A percentile compares a stretch with the other conserved stretches of the same genome.
Conservation (phyloP, 257 asterid species). For the Capsicum chinense region DNA sequence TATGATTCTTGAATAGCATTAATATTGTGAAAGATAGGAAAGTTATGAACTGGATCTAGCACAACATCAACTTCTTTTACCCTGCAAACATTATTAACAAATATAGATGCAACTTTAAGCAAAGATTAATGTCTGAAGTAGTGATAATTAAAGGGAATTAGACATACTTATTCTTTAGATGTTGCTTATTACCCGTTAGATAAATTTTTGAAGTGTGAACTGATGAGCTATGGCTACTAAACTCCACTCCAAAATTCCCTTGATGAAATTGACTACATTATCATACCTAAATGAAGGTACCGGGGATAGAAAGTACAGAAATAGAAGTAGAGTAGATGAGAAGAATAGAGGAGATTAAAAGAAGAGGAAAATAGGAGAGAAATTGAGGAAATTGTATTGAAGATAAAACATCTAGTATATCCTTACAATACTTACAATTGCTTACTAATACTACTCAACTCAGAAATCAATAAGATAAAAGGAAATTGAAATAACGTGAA, state of each 20-base stretch:
- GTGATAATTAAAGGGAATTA: not conserved
- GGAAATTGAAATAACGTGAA: too few relatives aligned
- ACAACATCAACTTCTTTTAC: slow-evolving; percentile 6
- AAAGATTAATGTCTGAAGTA: not conserved
- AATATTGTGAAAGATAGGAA: not conserved
- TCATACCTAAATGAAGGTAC: too few relatives aligned
- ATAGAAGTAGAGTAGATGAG: too few relatives aligned
- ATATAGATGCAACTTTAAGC: not conserved
- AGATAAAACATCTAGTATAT: too few relatives aligned
- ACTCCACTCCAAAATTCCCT: not conserved
- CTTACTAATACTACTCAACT: too few relatives aligned
- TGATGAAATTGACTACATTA: not conserved
- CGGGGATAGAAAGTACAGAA: too few relatives aligned
- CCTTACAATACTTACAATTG: too few relatives aligned
- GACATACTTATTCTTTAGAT: not conserved
- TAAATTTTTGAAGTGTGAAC: slow-evolving; percentile 2
- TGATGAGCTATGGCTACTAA: not conserved
- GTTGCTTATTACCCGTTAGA: not conserved
- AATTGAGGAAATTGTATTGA: too few relatives aligned
- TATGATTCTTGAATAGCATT: not conserved
- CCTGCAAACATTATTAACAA: slow-evolving; percentile 11
- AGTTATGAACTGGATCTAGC: slow-evolving; percentile 1
- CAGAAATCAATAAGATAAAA: too few relatives aligned
- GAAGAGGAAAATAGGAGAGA: too few relatives aligned
- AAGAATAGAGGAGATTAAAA: too few relatives aligned